Evolutionary conservation across 148 eudicot genomes (phyloP), one percentile per base, ranked within the genome.

Genomic region (Diospyros lotus): DNA sequence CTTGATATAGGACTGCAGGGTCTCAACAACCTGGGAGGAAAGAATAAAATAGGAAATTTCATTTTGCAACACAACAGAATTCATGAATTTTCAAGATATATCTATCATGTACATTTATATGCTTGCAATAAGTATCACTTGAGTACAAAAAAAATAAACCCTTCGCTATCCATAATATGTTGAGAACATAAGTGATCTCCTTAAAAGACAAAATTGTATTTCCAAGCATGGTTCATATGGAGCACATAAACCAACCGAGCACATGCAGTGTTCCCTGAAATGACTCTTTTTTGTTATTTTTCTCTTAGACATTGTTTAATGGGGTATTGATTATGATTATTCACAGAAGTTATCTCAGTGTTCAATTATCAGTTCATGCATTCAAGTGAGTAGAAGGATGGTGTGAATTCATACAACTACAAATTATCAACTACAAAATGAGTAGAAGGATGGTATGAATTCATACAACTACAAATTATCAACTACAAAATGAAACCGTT

Each of bases 11-110:
- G 78, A 73, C 66, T 80, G 82, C 62, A 91, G 54, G 77, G 83
- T 80, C 62, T 82, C 84, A 39, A 80, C 77, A 77, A 93, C 58
- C 96, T 93, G 85, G 71, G 41, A 78, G 61, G 10, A 83, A 28
- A 48, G 78, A 72, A 55, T 5, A 11, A 44, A n/a, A 14, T 11
- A 56, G 44, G 55, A 5, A 40, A 6, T 13, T 60, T 13, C 50
- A 17, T 42, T 15, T 48, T 43, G 63, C 1, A 15, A 55, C 11
- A 58, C n/a, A 56, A 11, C 0, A 43, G 58, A 12, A 11, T 18
- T 10, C 58, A 50, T 68, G 41, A 40, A 39, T 50, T 39, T 50
- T 48, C 42, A 68, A 28, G 53, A 44, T 66, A 4, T 48, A 48
- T 46, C 13, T 9, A 55, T 55, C 71, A 2, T 0, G 39, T 66